Evolutionary conservation across 768 basidiomycete genomes (phyloP), one percentile per base, ranked within the genome.

Genomic region (Suillus subaureus): DNA sequence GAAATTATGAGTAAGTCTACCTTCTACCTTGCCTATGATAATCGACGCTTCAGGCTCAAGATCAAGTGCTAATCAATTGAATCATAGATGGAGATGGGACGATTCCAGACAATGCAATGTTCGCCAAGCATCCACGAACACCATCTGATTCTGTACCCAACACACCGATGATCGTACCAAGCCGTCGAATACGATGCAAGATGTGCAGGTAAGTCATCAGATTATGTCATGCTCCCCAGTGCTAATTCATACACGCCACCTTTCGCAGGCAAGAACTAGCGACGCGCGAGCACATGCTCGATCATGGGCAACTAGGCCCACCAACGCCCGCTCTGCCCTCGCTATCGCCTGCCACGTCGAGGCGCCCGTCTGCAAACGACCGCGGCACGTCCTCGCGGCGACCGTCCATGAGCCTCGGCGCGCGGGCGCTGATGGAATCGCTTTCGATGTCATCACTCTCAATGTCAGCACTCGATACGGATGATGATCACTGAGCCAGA

Each of bases 201-300:
- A 93, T 91, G 89, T 97, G 96, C 81, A 83, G 93, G 91, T 89
- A 65, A 60, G 84, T 67, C 42, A 54, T 13, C 18, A 16, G 23
- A 37, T 65, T 52, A 52, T 6, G 23, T 42, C 40, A 58, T 35
- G 13, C 8, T 51, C 28, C n/a, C 57, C 13, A 45, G 42, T 55
- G 28, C 66, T 55, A 35, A 51, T 28, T 11, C 52, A 31, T 18
- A 26, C 39, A 42, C 55, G 13, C 55, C 15, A 55, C 61, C 42
- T 55, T 62, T 35, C 35, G 67, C 62, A 90, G 94, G 71, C 89
- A 90, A 66, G 93, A 94, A 70, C 83, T 98, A 16, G 96, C 96
- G 1, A 86, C 92, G 0, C 83, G 92, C n/a, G 94, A 96, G 73
- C 93, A 97, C 74, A 94, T 98, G 92, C 85, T 95, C 56, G 92